These are phyloP conservation scores for Alternaria arborescens DNA, from an alignment of 2,329 filamentous ascomycete genomes.

Conservation along the genomic window DNA sequence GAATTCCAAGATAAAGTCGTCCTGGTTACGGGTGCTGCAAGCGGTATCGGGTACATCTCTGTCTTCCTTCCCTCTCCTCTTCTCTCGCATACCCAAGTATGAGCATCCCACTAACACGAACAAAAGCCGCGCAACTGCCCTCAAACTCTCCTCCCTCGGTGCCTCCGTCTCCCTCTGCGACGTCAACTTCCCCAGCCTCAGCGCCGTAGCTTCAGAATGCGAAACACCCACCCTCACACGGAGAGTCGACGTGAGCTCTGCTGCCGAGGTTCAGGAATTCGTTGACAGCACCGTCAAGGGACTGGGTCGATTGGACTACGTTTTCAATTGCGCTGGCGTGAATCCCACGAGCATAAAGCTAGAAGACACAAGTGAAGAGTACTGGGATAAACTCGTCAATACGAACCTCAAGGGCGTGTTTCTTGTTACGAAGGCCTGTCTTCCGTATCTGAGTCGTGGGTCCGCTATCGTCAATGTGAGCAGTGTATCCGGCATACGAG, in stretches of 20 bases:
- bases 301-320: conserved; percentile 51
- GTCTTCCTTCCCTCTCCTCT: background rate
- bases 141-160: conserved; percentile 58
- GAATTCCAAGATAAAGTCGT: conserved; percentile 43
- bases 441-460: conserved; percentile 47
- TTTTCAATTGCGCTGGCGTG: conserved; percentile 60
- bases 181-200: conserved; percentile 53
- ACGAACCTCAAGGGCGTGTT: conserved; percentile 58
- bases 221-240: conserved; percentile 42
- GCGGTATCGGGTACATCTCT: conserved; percentile 57
- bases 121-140: conserved; percentile 55
- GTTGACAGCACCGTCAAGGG: conserved; percentile 50
- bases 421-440: conserved; percentile 54
- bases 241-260: conserved; percentile 58
- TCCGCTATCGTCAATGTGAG: conserved; percentile 43
- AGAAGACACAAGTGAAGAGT: conserved; percentile 55
- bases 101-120: conserved; percentile 2
- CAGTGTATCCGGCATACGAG: conserved; percentile 35
- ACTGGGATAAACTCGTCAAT: conserved; percentile 58
- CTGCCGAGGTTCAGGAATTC: conserved; percentile 53
- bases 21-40: conserved; percentile 43
- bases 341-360: conserved; percentile 57
- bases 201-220: conserved; percentile 44
- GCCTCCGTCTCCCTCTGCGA: conserved; percentile 47
- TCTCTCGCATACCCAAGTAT: background rate